These are phyloP conservation scores for Arctostaphylos glauca DNA, from an alignment of 148 eudicot genomes.

Conservation along the genomic window DNA sequence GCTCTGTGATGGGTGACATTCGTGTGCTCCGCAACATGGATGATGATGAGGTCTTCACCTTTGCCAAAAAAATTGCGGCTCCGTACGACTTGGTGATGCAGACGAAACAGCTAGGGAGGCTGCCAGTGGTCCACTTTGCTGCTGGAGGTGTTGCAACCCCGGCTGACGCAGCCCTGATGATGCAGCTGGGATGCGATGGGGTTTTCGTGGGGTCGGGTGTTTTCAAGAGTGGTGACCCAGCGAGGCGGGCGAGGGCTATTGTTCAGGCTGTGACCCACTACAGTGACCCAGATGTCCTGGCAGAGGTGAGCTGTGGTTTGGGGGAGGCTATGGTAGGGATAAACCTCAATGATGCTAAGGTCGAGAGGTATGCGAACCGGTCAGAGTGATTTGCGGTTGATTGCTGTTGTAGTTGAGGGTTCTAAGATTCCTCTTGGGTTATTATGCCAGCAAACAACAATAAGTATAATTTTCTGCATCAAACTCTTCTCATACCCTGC, in stretches of 20 bases:
- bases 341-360: constrained; percentile 65
- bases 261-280: constrained; percentile 92
- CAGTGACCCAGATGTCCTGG: constrained; percentile 73
- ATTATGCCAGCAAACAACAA: neutral
- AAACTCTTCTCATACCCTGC: too few species aligned
- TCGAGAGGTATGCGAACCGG: constrained; percentile 73
- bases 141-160: constrained; percentile 95
- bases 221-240: constrained; percentile 80
- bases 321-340: constrained; percentile 94
- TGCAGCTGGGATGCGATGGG: constrained; percentile 91
- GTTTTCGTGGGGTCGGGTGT: constrained; percentile 85
- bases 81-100: constrained; percentile 85
- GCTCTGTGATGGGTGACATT: constrained; percentile 78
- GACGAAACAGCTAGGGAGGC: constrained; percentile 82
- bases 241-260: constrained; percentile 61
- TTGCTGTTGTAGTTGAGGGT: neutral
- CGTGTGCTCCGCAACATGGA: constrained; percentile 74
- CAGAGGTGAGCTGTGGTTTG: constrained; percentile 77
- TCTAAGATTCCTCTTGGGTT: neutral
- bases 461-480: too few species aligned
- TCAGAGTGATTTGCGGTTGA: constrained; percentile 40
- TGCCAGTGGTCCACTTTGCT: constrained; percentile 90
- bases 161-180: constrained; percentile 92
- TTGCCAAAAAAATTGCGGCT: constrained; percentile 63
- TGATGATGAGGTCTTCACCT: constrained; percentile 80